Base-by-base conservation (phyloP, 306 rosid genomes). In the Vigna unguiculata region DNA sequence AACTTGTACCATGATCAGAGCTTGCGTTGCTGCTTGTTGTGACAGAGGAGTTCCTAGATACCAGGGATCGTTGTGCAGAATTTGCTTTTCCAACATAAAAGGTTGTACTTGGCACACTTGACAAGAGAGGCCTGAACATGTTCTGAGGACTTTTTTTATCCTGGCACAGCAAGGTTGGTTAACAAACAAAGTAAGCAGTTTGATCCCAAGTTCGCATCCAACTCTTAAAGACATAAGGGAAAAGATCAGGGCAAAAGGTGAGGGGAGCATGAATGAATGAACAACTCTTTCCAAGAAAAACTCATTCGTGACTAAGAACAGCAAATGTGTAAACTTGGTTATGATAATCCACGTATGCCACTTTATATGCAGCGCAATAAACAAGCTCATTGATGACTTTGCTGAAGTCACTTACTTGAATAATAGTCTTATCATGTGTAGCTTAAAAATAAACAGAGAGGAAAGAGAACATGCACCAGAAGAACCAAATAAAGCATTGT, bases 121-220 rank as follows among this genome's bases (percentile, higher is more conserved):
- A 90, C 74, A 92, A 78, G 51, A 92, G 97, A 21, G 97, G 97
- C 85, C 96, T 81, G 82, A 92, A 92, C 97, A 92, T 92, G 77
- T 90, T 90, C 61, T 85, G 96, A 76, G 96, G 96, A 78, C 75
- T 84, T 81, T 88, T 92, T 21, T 88, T 85, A 84, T 92, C 97
- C 97, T 92, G 92, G 92, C 86, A 83, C 46, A 71, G 71, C 38
- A 66, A 69, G 69, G 64, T 46, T 70, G 21, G 45, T 51, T 53
- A 28, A 68, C 47, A 74, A 79, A 62, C 25, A 34, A 21, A 74
- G 40, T 74, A 55, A 59, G 59, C 43, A 46, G 10, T 51, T 75
- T 32, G 71, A 68, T 69, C 25, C 64, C 60, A 47, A 47, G 52
- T 47, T 13, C 17, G 7, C 52, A 13, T 54, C 34, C 51, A 71